phyloP scores from a whole-genome alignment of 306 rosid species.

The Clitoria ternatea region DNA sequence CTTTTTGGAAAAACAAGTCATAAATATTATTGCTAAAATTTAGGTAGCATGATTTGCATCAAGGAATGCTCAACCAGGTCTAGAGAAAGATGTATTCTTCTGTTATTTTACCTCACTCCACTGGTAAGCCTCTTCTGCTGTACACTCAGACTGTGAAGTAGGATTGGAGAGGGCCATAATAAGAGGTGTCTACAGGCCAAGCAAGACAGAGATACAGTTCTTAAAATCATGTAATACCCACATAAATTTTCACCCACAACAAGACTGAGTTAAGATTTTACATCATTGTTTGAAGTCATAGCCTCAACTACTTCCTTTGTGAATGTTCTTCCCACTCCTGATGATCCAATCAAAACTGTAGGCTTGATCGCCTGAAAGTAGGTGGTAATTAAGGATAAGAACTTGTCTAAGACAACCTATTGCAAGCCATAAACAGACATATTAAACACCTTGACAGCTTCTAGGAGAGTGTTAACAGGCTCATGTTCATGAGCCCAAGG shows the following conservation, averaged over 20 bases:
- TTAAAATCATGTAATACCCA: neutral
- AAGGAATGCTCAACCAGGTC: neutral
- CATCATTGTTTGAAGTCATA: constrained; percentile 61
- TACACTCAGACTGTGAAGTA: constrained; percentile 89
- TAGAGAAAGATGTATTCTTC: neutral
- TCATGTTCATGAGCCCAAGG: constrained; percentile 99
- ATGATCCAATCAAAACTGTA: constrained; percentile 82
- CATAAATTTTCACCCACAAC: neutral
- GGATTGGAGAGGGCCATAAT: constrained; percentile 93
- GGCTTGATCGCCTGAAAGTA: constrained; percentile 67
- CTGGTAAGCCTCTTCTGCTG: constrained; percentile 86
- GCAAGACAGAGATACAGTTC: constrained; percentile 18
- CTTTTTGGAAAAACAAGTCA: constrained; percentile 31
- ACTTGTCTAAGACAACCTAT: neutral
- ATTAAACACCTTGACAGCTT: constrained; percentile 69
- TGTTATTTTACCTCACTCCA: constrained; percentile 67
- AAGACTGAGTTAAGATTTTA: constrained; percentile 24
- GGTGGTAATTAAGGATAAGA: neutral
- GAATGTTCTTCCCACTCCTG: constrained; percentile 78
- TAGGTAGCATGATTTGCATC: neutral
- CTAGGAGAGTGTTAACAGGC: constrained; percentile 56
- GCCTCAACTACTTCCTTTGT: constrained; percentile 86
- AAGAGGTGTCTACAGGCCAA: constrained; percentile 70
- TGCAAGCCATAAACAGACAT: neutral
- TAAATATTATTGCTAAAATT: neutral